phyloP scores from a whole-genome alignment of 2,329 filamentous ascomycete species.

The Teratosphaeria epicoccoides region DNA sequence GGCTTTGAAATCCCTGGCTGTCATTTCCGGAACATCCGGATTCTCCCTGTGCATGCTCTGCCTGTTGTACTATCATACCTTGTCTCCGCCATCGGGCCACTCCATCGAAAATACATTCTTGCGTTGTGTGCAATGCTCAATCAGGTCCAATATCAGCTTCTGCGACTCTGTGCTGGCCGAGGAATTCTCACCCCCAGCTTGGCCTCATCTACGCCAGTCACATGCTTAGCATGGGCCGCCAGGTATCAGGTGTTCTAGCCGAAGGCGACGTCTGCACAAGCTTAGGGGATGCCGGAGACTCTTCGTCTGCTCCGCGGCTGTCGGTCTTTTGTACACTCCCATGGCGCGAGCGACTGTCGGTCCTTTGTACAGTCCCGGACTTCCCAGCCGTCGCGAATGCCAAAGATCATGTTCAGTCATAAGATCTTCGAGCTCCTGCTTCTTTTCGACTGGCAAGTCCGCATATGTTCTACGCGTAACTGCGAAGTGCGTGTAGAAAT shows the following conservation, averaged over 20 bases:
- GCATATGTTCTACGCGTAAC: conserved; percentile 1
- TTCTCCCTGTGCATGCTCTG: conserved; percentile 3
- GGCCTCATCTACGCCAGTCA: neutral
- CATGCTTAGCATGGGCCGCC: neutral
- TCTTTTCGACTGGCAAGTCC: neutral
- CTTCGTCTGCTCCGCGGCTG: neutral
- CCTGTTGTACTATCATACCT: conserved; percentile 3
- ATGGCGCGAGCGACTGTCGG: neutral
- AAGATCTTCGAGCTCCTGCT: neutral
- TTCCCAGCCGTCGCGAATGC: conserved; percentile 1
- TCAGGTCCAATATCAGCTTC: conserved; percentile 2
- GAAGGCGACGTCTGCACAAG: neutral
- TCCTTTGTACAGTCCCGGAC: neutral
- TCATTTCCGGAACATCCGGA: neutral
- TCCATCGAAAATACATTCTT: conserved; percentile 4
- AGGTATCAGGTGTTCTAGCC: conserved; percentile 1
- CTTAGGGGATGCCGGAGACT: conserved; percentile 1
- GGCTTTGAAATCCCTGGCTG: conserved; percentile 2
- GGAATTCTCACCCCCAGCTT: neutral
- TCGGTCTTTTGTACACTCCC: neutral
- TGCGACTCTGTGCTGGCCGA: neutral
- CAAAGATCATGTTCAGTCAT: conserved; percentile 1
- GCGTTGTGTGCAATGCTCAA: conserved; percentile 3
- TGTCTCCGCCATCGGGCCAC: conserved; percentile 2
- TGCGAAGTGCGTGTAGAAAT: conserved; percentile 2